Evolutionary conservation across 148 eudicot species (phyloP).

Genomic region (Euryodendron excelsum): DNA sequence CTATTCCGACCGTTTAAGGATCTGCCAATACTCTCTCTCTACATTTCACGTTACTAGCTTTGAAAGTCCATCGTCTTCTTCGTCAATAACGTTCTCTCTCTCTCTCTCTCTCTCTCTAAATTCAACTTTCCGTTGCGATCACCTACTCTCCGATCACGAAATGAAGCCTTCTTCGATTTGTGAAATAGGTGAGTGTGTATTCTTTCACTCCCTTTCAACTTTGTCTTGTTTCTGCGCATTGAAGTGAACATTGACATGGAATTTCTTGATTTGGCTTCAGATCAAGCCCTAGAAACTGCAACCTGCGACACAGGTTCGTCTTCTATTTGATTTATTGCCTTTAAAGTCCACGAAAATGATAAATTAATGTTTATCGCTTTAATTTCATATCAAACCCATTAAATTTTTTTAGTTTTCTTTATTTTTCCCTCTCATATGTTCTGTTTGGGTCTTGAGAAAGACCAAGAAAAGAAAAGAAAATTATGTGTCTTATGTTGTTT

Average conservation of each 20-base stretch:
- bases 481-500: not conserved
- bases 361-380: not conserved
- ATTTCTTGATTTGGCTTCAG: not conserved
- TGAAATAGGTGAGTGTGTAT: too few species aligned
- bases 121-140: conserved; percentile 13
- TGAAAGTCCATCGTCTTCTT: conserved; percentile 8
- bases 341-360: not conserved
- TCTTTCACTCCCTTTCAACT: not conserved
- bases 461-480: conserved; percentile 19
- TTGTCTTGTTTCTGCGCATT: not conserved
- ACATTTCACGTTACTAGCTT: conserved; percentile 14
- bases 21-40: conserved; percentile 9
- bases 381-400: not conserved
- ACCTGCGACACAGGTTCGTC: not conserved
- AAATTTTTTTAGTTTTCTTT: too few species aligned
- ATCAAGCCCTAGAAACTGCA: not conserved
- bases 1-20: conserved; percentile 28
- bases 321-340: not conserved
- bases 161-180: not conserved
- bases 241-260: not conserved
- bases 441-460: too few species aligned
- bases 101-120: conserved; percentile 15
- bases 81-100: conserved; percentile 5
- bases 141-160: not conserved
- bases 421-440: too few species aligned